Percentiles rank a stretch among this genome's conserved stretches.
phyloP scores from a whole-genome alignment of 805 yeast species.

The Tanozyma kutaoensis region DNA sequence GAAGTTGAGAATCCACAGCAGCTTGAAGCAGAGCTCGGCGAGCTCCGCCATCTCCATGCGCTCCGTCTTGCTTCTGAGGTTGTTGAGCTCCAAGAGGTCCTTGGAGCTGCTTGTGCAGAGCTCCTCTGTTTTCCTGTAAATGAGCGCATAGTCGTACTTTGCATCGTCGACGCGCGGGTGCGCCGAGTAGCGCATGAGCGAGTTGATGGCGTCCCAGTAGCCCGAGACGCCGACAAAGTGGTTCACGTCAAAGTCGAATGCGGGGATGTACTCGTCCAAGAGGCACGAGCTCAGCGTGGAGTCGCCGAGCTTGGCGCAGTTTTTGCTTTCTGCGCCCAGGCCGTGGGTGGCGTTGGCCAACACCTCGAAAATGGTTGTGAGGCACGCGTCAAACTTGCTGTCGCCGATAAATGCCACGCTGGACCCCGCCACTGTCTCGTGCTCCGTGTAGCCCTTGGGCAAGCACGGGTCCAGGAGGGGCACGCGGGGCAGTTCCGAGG shows the following conservation, averaged over 20 bases:
- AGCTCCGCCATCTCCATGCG: slow-evolving; percentile 31
- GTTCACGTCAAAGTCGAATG: slow-evolving; percentile 41
- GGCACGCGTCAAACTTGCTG: slow-evolving; percentile 37
- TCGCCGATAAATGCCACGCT: slow-evolving; percentile 32
- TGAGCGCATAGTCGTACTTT: slow-evolving; percentile 31
- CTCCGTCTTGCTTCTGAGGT: slow-evolving; percentile 8
- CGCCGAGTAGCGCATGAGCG: slow-evolving; percentile 19
- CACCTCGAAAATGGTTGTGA: slow-evolving; percentile 32
- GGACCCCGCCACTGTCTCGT: slow-evolving; percentile 11
- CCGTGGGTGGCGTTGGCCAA: slow-evolving; percentile 18
- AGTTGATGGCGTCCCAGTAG: slow-evolving; percentile 49
- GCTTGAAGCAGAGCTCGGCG: slow-evolving; percentile 44
- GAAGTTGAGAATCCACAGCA: slow-evolving; percentile 44
- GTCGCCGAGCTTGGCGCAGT: slow-evolving; percentile 17
- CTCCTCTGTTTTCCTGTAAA: slow-evolving; percentile 29
- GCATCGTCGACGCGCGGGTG: slow-evolving; percentile 1
- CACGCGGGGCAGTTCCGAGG: slow-evolving; percentile 7
- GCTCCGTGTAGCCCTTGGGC: slow-evolving; percentile 30
- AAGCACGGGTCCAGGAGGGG: slow-evolving; percentile 43
- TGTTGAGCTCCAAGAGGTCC: slow-evolving; percentile 18
- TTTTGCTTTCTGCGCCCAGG: slow-evolving; percentile 7
- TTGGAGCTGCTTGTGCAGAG: slow-evolving; percentile 18
- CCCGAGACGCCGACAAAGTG: slow-evolving; percentile 56
- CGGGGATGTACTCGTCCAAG: slow-evolving; percentile 37
- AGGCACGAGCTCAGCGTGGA: slow-evolving; percentile 31